Base-by-base conservation (phyloP, 1,284 basidiomycete species). In the Ustilago cynodontis region DNA sequence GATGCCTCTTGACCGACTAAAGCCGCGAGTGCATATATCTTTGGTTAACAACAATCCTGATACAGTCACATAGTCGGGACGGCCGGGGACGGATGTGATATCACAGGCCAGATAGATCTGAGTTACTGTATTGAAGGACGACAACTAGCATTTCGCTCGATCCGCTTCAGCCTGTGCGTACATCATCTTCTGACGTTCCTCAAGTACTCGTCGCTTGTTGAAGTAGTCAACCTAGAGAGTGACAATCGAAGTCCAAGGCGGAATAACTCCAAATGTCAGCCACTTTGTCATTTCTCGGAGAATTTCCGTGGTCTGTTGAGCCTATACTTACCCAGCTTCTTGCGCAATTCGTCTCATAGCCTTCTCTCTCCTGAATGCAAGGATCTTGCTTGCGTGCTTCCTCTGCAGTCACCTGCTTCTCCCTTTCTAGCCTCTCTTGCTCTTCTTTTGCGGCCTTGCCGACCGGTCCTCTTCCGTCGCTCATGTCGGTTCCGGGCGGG, bases 401-500 rank as follows among this genome's bases (percentile, higher is more conserved):
- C 13, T 70, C 76, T 20, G 43, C 56, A 1, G 50, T 63, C 26
- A 59, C 39, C 35, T 65, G 51, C 52, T 59, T 75, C 47, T 82
- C 77, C 20, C 43, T 59, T 13, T 69, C 75, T 13, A 72, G 68
- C 5, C 63, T 58, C 20, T 65, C 74, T 29, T 76, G 72, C 39
- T 80, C 77, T 28, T 69, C 77, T 41, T 73, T 78, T 18, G 67
- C 66, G 3, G 78, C 70, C n/a, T 71, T 74, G 16, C 76, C 76
- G 7, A 81, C 50, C 7, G 78, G 78, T 6, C 82, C 81, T 26
- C 79, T 70, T 2, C 76, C 82, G 26, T 82, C 83, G 37, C 66
- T 68, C 78, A 82, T 82, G 53, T 85, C 84, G 1, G 82, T 85
- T 5, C 84, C 84, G 5, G 84, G 84, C 0, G 84, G 84, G 0